Base-by-base conservation (phyloP, 2,329 filamentous ascomycete species). In the Thielaviopsis populi region DNA sequence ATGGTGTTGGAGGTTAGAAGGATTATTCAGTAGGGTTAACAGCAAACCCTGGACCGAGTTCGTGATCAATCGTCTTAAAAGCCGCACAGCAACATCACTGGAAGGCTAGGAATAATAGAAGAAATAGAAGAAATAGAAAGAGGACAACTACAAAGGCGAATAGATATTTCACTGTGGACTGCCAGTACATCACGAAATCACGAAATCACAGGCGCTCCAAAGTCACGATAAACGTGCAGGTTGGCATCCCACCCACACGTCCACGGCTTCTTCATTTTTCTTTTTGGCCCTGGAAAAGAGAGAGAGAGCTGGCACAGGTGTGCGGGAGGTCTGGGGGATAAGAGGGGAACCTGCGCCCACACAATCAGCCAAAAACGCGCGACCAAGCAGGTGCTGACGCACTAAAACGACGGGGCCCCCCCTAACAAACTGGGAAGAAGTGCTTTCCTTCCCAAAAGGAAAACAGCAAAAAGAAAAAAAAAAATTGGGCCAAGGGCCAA, bases 281-380 rank as follows among this genome's bases (percentile, higher is more conserved):
- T n/a, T 56, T 30, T n/a, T 17, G 50, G 50, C 10, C 22, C 6
- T 19, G 22, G 3, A 61, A 66, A 66, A 66, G 62, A 43, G 62
- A 63, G 65, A 66, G 65, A 66, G 63, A 43, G 40, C 61, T 33
- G 58, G 65, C 61, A 66, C 65, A 66, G 65, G 65, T 66, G 65
- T 62, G 61, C 63, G 61, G 65, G 62, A 66, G 43, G 56, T 63
- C 65, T 66, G 65, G 65, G 65, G 65, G 65, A 66, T 66, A 66
- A 66, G 65, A 66, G 65, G 65, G 15, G 59, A 42, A 43, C 30
- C 30, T 58, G 48, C 37, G 48, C 33, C 27, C 46, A 58, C 58
- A 63, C 61, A 66, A 66, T 66, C 65, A 66, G 61, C 62, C 61
- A 65, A 37, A 48, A 53, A 50, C 41, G 61, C 65, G 61, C 59